Evolutionary conservation across 169 alveolate species (phyloP), one percentile per base, ranked within the genome.

Genomic region (Toxoplasma gondii): DNA sequence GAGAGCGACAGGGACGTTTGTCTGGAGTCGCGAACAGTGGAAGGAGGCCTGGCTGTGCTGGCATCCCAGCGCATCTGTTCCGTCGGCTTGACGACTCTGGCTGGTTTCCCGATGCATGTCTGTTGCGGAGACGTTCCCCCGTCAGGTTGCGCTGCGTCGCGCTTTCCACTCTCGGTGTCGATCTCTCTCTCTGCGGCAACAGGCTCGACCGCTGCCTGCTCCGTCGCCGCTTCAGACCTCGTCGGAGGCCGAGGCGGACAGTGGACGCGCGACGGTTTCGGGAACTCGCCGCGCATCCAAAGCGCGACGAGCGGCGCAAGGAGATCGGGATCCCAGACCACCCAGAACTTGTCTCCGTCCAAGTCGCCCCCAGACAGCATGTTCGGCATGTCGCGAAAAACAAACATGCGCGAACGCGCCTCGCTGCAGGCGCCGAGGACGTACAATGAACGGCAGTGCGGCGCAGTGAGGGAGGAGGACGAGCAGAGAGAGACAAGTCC

Each of bases 331-430:
- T 97, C 97, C 98, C 98, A 97, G 38, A 96, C 82, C 29, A 97
- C 96, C 94, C 96, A 97, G 94, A 95, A 97, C 39, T 95, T 93
- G 93, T 97, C 98, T 49, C 98, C 98, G 94, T 97, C 98, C 64
- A 97, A 93, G 84, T 97, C 98, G 10, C 98, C 98, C 19, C 98
- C 98, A 5, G 98, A 92, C 94, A 96, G 96, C 91, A 94, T 96
- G 92, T 93, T 96, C 83, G 94, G 97, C 67, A 94, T 94, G 82
- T 97, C 98, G 41, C 97, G 93, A 27, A 49, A 88, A 0, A 98
- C 97, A 91, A 94, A 96, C n/a, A 94, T 34, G 36, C 36, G 74
- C 64, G 38, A 53, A 12, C 34, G 41, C 39, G 54, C 78, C 16
- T 39, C 45, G 27, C 80, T 45, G 53, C 94, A 38, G 78, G 38